Base-by-base conservation (phyloP, 441 rosid species). In the Aquilaria agallochum region DNA sequence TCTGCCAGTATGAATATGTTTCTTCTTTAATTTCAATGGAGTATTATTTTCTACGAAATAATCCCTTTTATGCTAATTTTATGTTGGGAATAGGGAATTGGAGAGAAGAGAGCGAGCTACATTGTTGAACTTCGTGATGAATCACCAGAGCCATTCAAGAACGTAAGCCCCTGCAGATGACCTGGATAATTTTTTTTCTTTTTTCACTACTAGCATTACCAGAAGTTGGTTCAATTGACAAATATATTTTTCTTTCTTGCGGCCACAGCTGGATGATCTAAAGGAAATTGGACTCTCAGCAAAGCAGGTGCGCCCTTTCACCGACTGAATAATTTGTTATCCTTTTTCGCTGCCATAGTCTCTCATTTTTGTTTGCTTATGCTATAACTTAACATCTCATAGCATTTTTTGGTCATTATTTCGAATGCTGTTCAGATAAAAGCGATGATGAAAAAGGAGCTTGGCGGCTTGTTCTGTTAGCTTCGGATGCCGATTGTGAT, bases 91-190 rank as follows among this genome's bases (percentile, higher is more conserved):
- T 48, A 90, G 97, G 97, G 97, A 57, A 88, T 90, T 15, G 93
- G 93, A 66, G 93, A 86, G 58, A 90, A 81, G 74, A 78, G 95
- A 72, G 97, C 97, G 1, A 71, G 73, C 9, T 74, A 55, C 76
- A 83, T 88, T 69, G 76, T 90, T 63, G 74, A 84, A 68, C 80
- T 84, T 63, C 93, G 93, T 0, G 75, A 83, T 58, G 81, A 80
- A 59, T 78, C 91, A 33, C 80, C 86, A 0, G 88, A 79, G 65
- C 92, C 88, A 42, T 90, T 90, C 56, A 81, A 86, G 59, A 70
- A 67, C 13, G 97, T 90, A 75, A 75, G 83, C 56, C n/a, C 27
- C 53, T 12, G n/a, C 15, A 12, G 9, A 46, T 20, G 9, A 2
- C 44, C 44, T 69, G 30, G 31, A 55, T 13, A 5, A 8, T 4